Base-by-base conservation (phyloP, 805 yeast species). In the Starmerella powellii region DNA sequence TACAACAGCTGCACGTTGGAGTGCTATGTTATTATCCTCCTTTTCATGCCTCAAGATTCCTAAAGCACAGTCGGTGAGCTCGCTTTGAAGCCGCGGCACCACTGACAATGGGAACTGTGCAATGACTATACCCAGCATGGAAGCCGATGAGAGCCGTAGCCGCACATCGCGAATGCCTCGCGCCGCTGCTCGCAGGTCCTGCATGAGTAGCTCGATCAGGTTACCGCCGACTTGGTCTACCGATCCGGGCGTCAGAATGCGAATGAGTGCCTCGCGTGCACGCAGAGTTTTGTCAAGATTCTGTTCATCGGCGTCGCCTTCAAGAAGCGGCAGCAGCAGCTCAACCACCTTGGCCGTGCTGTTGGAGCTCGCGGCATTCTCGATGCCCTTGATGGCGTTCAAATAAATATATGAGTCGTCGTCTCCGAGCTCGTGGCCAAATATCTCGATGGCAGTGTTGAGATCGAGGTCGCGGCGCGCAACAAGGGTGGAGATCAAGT, bases 321-420 rank as follows among this genome's bases (percentile, higher is more conserved):
- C 13, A 3, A 39, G 13, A 1, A 27, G 21, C 1, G 47, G 47
- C 6, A 38, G 19, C 12, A 48, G 37, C 3, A 23, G 30, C 6
- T 32, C 39, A 8, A 48, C 21, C 5, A 48, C 45, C 10, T 31
- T 34, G 1, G 34, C 29, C 2, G 45, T 29, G n/a, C 27, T 18
- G 17, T 37, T 17, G 2, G 30, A 18, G 8, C 26, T 35, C 2
- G 42, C 45, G 2, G 48, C 41, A 13, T 71, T 66, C 34, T 76
- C 78, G 20, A 91, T 60, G 0, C 91, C 87, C 54, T 81, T 84
- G 47, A 91, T 82, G 1, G 80, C 80, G 55, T 84, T 88, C 41
- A 91, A 58, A 56, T 84, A 91, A 13, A 91, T 74, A 58, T 77
- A 88, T 0, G 98, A 94, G 45, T 88, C 98, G 0, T 74, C 68